Evolutionary conservation across 129 eudicot genomes (phyloP), one percentile per base, ranked within the genome.

Genomic region (Lactuca sativa): DNA sequence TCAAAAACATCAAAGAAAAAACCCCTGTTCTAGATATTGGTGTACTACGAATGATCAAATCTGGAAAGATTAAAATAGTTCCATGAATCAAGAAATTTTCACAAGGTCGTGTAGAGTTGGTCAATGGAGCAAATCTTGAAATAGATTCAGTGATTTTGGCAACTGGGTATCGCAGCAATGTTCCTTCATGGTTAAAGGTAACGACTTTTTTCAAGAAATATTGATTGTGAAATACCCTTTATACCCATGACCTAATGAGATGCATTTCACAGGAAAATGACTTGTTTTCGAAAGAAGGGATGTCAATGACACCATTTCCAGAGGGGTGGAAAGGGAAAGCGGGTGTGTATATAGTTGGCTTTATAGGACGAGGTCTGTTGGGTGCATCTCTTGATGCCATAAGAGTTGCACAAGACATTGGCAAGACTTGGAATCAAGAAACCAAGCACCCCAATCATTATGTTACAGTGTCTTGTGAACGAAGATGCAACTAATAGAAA

Each of bases 1-100:
- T 86, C 43, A 92, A 92, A 77, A 75, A 81, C 82, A 77, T 57
- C 6, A 72, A 79, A 61, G 96, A 96, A 5, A 92, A 89, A 72
- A 89, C 98, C 47, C 98, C 96, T 11, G 98, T 92, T 12, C 74
- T 92, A 56, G 96, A 92, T 61, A 78, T 81, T 5, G 98, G 98
- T n/a, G 81, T 96, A 3, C 49, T 89, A 18, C 70, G 83, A 13
- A 92, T 86, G 69, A 92, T 92, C 8, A 83, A 62, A 74, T 82
- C 95, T 14, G 88, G 92, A 16, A 67, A 89, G 36, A 89, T 92
- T 55, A 74, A 79, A 69, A 73, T 92, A 33, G 92, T 89, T 1
- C 90, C 96, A 21, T 96, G 88, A 68, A 92, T 92, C 83, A 86
- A 85, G 80, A 92, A 73, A 21, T 86, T 92, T 64, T 68, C 65